These are phyloP conservation scores for Earliella scabrosa DNA, from an alignment of 1,284 basidiomycete genomes.

Conservation along the genomic window DNA sequence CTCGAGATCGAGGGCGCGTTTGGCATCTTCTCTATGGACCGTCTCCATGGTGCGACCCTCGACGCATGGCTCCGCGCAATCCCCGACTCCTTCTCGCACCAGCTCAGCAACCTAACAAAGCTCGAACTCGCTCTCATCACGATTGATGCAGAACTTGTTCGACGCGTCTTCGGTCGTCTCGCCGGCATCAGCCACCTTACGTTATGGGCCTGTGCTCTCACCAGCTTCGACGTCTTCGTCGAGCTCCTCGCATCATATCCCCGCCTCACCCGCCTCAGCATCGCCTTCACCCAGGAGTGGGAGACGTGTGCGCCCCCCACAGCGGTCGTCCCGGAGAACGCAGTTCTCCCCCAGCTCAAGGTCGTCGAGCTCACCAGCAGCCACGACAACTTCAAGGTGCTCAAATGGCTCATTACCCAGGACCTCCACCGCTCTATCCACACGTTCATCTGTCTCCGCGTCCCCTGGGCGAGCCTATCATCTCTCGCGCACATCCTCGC, in stretches of 20 bases:
- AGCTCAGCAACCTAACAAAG: conserved; percentile 17
- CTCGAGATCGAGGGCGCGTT: conserved; percentile 25
- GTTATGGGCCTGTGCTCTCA: conserved; percentile 22
- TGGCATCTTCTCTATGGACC: conserved; percentile 26
- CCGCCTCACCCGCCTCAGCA: conserved; percentile 12
- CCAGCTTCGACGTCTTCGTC: conserved; percentile 19
- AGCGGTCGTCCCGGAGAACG: background rate
- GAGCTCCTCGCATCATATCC: conserved; percentile 18
- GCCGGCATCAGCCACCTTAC: conserved; percentile 17
- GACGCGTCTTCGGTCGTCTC: conserved; percentile 15
- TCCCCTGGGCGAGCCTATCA: conserved; percentile 13
- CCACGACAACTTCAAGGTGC: conserved; percentile 23
- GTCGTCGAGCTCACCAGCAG: conserved; percentile 18
- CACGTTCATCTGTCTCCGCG: conserved; percentile 15
- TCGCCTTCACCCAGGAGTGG: conserved; percentile 25
- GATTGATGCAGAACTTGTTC: conserved; percentile 18
- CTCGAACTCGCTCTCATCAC: conserved; percentile 24
- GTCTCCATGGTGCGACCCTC: conserved; percentile 23
- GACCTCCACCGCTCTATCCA: conserved; percentile 15
- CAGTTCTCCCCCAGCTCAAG: conserved; percentile 10
- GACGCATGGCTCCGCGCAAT: conserved; percentile 24
- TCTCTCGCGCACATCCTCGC: conserved; percentile 7
- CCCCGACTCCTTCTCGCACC: conserved; percentile 11
- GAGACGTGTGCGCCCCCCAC: conserved; percentile 9
- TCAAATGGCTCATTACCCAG: conserved; percentile 16